Evolutionary conservation across 2,329 filamentous ascomycete species (phyloP).

Genomic region (Penicillium italicum): DNA sequence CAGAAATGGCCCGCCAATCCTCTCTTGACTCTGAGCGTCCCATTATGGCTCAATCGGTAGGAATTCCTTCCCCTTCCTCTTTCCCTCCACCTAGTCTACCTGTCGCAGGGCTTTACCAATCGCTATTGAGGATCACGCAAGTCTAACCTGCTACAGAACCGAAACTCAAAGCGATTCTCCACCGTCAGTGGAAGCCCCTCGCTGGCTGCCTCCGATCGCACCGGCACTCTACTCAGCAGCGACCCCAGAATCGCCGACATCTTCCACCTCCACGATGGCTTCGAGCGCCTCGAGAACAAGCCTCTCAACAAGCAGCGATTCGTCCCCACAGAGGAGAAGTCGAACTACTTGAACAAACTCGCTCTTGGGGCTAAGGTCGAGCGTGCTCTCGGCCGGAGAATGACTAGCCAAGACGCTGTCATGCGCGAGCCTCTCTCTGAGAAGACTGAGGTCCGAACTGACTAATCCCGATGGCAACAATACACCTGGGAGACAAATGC

Average conservation of each 20-base stretch:
- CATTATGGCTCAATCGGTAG: constrained; percentile 54
- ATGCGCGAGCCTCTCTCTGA: constrained; percentile 63
- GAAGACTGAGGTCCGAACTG: constrained; percentile 31
- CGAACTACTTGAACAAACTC: constrained; percentile 76
- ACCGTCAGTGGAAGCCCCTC: constrained; percentile 50
- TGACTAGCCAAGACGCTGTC: constrained; percentile 79
- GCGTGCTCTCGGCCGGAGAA: constrained; percentile 76
- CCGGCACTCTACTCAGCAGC: constrained; percentile 38
- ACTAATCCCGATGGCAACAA: constrained; percentile 8
- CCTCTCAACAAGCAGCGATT: constrained; percentile 79
- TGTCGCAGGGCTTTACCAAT: not conserved
- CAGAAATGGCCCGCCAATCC: constrained; percentile 36
- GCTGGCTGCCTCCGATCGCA: constrained; percentile 46
- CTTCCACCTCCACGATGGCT: constrained; percentile 71
- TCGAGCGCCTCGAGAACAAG: constrained; percentile 87
- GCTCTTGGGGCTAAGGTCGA: constrained; percentile 88
- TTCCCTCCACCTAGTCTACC: not conserved
- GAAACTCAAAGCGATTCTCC: constrained; percentile 52
- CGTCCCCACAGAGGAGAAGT: constrained; percentile 72
- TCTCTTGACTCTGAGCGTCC: constrained; percentile 55
- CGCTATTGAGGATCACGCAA: not conserved
- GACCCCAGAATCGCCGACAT: constrained; percentile 61
- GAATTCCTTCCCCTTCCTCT: constrained; percentile 12
- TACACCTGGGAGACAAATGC: not conserved
- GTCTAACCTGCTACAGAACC: constrained; percentile 36